phyloP scores from a whole-genome alignment of 441 rosid species.

The Eutrema salsugineum region DNA sequence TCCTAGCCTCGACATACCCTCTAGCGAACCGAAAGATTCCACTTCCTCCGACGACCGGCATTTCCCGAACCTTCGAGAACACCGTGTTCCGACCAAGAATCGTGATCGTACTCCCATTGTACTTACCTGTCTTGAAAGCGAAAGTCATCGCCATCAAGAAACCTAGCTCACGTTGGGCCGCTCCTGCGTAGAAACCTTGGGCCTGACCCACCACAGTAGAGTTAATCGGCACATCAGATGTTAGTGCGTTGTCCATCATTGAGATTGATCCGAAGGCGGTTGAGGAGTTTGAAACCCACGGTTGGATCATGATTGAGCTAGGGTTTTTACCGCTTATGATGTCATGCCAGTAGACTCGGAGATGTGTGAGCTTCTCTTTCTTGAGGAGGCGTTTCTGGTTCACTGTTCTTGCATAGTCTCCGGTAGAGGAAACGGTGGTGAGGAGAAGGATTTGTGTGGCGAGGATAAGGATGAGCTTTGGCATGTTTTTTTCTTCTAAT shows the following conservation, averaged over 20 bases:
- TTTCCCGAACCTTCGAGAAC: conserved; percentile 39
- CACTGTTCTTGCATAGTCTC: not conserved
- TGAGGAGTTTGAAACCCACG: conserved; percentile 26
- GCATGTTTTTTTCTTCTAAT: not conserved
- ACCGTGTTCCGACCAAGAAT: conserved; percentile 46
- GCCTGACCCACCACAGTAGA: conserved; percentile 57
- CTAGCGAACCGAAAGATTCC: conserved; percentile 57
- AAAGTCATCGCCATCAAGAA: conserved; percentile 50
- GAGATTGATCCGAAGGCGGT: conserved; percentile 37
- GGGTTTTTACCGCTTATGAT: conserved; percentile 38
- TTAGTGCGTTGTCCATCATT: conserved; percentile 53
- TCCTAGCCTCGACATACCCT: conserved; percentile 56
- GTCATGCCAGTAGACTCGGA: conserved; percentile 69
- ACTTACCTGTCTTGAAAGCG: conserved; percentile 45
- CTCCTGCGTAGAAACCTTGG: conserved; percentile 53
- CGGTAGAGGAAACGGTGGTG: not conserved
- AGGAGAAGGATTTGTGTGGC: not conserved
- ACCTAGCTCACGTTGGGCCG: conserved; percentile 35
- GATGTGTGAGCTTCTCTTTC: conserved; percentile 49
- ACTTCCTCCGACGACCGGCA: conserved; percentile 57
- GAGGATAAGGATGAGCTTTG: not conserved
- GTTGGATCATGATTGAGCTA: conserved; percentile 34
- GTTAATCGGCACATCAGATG: conserved; percentile 31
- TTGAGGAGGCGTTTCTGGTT: conserved; percentile 18
- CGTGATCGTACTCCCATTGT: conserved; percentile 60